These are phyloP conservation scores for Hysterium pulicare DNA, from an alignment of 2,329 filamentous ascomycete genomes.

Conservation along the genomic window DNA sequence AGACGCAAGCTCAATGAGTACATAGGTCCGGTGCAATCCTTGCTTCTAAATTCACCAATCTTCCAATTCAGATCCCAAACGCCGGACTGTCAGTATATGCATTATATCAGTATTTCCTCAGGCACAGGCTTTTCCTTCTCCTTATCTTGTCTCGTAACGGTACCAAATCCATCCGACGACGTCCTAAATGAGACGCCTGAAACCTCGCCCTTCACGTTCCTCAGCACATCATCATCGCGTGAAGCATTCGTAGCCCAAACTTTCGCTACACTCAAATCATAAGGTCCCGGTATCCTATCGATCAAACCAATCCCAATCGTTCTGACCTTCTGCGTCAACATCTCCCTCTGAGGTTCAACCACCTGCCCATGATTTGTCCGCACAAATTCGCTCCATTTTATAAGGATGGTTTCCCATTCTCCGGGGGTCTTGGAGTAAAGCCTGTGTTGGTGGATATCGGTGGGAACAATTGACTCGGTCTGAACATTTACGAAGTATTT, in stretches of 20 bases:
- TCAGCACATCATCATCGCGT: slow-evolving; percentile 32
- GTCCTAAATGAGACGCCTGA: no score
- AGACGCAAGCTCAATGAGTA: no score
- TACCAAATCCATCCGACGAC: no score
- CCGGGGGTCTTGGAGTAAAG: slow-evolving; percentile 75
- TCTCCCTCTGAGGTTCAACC: slow-evolving; percentile 87
- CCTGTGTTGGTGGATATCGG: slow-evolving; percentile 94
- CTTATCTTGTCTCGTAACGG: background rate
- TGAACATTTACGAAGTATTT: slow-evolving; percentile 95
- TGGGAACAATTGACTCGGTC: slow-evolving; percentile 87
- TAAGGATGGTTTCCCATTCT: slow-evolving; percentile 91
- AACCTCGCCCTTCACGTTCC: slow-evolving; percentile 21
- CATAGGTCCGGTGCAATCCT: no score
- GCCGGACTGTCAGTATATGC: no score
- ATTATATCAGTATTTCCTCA: slow-evolving; percentile 1
- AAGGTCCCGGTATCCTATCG: slow-evolving; percentile 83
- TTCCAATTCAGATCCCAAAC: no score
- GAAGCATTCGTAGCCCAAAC: slow-evolving; percentile 84
- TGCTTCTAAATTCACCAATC: no score
- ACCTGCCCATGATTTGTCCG: slow-evolving; percentile 90
- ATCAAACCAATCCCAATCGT: slow-evolving; percentile 86
- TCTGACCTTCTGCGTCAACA: slow-evolving; percentile 79
- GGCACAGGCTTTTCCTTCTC: slow-evolving; percentile 2
- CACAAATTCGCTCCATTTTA: slow-evolving; percentile 90
- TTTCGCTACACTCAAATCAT: slow-evolving; percentile 78